These are phyloP conservation scores for Nicotiana otophora DNA, from an alignment of 257 asterid species.

Conservation along the genomic window DNA sequence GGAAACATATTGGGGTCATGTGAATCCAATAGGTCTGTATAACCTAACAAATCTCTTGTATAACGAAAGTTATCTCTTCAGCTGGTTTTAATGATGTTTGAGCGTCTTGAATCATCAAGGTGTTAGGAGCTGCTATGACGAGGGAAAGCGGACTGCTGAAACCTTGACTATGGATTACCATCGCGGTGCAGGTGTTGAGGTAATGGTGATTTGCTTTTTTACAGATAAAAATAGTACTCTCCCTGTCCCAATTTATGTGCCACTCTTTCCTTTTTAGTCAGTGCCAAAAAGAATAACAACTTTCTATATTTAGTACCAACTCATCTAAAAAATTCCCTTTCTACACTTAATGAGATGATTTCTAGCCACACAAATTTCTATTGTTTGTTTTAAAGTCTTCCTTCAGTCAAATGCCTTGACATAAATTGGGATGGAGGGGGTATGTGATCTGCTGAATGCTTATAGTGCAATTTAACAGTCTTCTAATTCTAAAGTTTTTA, in stretches of 20 bases:
- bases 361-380: too few relatives aligned
- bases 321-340: too few relatives aligned
- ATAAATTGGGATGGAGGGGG: too few relatives aligned
- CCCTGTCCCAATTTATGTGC: too few relatives aligned
- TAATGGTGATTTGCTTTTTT: conserved; percentile 11
- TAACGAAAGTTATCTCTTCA: not conserved
- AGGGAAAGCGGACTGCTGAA: conserved; percentile 93
- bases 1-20: conserved; percentile 98
- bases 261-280: too few relatives aligned
- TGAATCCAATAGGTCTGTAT: conserved; percentile 79
- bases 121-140: conserved; percentile 91
- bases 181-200: conserved; percentile 91
- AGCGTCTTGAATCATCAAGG: conserved; percentile 33
- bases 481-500: too few relatives aligned
- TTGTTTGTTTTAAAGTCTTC: too few relatives aligned
- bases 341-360: too few relatives aligned
- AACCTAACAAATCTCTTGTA: not conserved
- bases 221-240: not conserved
- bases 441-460: not conserved
- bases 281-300: too few relatives aligned
- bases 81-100: conserved; percentile 10
- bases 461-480: too few relatives aligned
- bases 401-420: too few relatives aligned
- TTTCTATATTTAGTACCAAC: too few relatives aligned
- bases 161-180: conserved; percentile 97